phyloP scores from a whole-genome alignment of 768 basidiomycete species.

The Galerina sulciceps region DNA sequence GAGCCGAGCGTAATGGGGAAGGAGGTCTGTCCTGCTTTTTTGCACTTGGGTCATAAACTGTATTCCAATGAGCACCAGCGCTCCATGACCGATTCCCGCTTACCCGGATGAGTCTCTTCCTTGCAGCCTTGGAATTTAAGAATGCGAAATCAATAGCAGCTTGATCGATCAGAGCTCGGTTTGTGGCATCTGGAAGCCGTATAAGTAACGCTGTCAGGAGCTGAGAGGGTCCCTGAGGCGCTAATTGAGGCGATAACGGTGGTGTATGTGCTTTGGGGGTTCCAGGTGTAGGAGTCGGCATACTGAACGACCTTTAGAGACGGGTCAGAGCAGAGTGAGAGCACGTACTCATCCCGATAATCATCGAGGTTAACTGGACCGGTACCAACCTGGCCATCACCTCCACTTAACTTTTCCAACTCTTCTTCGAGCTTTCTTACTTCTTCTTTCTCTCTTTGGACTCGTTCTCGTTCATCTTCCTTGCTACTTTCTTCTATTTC shows the following conservation, averaged over 20 bases:
- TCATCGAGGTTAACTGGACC: slow-evolving; percentile 24
- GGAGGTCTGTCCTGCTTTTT: slow-evolving; percentile 85
- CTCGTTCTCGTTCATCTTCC: slow-evolving; percentile 54
- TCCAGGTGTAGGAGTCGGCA: slow-evolving; percentile 67
- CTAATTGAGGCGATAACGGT: slow-evolving; percentile 68
- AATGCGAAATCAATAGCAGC: slow-evolving; percentile 95
- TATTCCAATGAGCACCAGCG: no score
- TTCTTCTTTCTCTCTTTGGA: slow-evolving; percentile 67
- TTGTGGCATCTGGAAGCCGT: slow-evolving; percentile 93
- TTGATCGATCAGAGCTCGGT: slow-evolving; percentile 87
- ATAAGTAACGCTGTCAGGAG: slow-evolving; percentile 89
- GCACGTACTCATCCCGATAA: slow-evolving; percentile 45
- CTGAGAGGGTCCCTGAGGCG: slow-evolving; percentile 91
- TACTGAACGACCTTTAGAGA: slow-evolving; percentile 25
- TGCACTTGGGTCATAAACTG: slow-evolving; percentile 85
- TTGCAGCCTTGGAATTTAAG: slow-evolving; percentile 93
- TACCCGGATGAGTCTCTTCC: slow-evolving; percentile 90
- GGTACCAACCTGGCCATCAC: slow-evolving; percentile 9
- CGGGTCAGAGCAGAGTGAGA: slow-evolving; percentile 21
- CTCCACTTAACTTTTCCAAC: slow-evolving; percentile 60
- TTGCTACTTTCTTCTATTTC: slow-evolving; percentile 50
- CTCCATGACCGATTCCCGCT: neutral
- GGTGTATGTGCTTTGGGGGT: slow-evolving; percentile 68
- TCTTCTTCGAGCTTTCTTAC: slow-evolving; percentile 80
- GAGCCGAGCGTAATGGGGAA: slow-evolving; percentile 92